Percentiles rank a stretch among this genome's conserved stretches.
These are phyloP conservation scores for Metschnikowia anglica DNA, from an alignment of 805 yeast genomes.

Conservation along the genomic window DNA sequence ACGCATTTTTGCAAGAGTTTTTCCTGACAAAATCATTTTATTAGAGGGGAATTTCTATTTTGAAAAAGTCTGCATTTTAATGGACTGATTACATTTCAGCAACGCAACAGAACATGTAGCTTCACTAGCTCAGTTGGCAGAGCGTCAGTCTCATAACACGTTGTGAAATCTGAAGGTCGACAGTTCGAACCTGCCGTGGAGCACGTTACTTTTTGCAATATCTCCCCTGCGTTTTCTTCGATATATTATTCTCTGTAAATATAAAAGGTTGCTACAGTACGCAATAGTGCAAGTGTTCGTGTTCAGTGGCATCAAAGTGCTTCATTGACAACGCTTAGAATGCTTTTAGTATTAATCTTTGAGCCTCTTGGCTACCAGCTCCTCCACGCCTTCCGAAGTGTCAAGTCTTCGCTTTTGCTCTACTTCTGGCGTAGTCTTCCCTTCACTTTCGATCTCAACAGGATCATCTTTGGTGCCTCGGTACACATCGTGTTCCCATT, in stretches of 20 bases:
- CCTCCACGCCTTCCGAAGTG: not conserved
- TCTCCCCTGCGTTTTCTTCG: not conserved
- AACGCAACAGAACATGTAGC: too few species aligned
- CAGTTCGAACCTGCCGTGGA: conserved; percentile 50
- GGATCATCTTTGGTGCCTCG: conserved; percentile 9
- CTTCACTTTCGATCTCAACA: conserved; percentile 12
- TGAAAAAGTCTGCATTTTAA: too few species aligned
- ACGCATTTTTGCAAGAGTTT: too few species aligned
- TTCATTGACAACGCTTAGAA: not conserved
- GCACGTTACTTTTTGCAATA: conserved; percentile 27
- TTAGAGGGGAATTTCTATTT: too few species aligned
- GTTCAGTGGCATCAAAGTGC: too few species aligned
- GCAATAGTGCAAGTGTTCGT: too few species aligned
- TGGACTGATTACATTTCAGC: too few species aligned
- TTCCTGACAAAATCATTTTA: too few species aligned
- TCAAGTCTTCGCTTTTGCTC: conserved; percentile 6
- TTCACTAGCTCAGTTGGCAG: conserved; percentile 28
- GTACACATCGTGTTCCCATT: not conserved
- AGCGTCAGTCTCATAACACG: conserved; percentile 25
- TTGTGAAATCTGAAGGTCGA: conserved; percentile 46
- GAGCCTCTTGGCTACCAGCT: conserved; percentile 2
- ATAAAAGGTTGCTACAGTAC: too few species aligned
- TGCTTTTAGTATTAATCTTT: not conserved
- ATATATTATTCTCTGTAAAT: too few species aligned
- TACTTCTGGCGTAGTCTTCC: not conserved